Conservation (phyloP, 2,329 filamentous ascomycete species). For the Xylaria sp. region DNA sequence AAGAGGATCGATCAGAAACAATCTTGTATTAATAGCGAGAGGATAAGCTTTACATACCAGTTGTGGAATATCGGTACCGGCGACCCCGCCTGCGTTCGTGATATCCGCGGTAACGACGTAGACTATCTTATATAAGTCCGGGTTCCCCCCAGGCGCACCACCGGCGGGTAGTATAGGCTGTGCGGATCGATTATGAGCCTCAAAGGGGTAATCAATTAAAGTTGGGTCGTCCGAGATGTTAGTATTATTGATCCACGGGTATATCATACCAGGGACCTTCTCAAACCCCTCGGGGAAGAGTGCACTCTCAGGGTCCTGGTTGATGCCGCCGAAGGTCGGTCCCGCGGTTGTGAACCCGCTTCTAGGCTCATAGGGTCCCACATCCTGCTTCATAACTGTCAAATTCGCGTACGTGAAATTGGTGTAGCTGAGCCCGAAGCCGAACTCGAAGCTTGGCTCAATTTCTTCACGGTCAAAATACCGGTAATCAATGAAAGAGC, state of each 20-base stretch:
- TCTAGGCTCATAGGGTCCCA: conserved; percentile 65
- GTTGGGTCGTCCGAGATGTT: conserved; percentile 56
- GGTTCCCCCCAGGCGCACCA: conserved; percentile 72
- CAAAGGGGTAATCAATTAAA: conserved; percentile 66
- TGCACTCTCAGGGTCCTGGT: conserved; percentile 40
- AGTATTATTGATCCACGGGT: conserved; percentile 75
- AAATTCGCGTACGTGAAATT: conserved; percentile 79
- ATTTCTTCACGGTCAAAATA: conserved; percentile 74
- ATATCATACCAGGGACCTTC: conserved; percentile 68
- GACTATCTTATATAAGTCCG: conserved; percentile 73
- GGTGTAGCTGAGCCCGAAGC: conserved; percentile 84
- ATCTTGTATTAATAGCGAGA: background rate
- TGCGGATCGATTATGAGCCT: conserved; percentile 67
- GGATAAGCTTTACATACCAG: conserved; percentile 54
- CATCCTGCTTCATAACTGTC: conserved; percentile 59
- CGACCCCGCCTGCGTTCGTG: conserved; percentile 73
- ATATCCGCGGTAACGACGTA: conserved; percentile 74
- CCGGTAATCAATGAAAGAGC: conserved; percentile 83
- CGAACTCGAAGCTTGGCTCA: conserved; percentile 82
- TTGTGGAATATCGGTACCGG: conserved; percentile 78
- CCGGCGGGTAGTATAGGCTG: conserved; percentile 64
- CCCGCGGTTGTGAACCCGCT: conserved; percentile 70
- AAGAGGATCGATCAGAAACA: conserved; percentile 7
- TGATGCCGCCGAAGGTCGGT: conserved; percentile 69
- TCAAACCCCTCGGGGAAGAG: conserved; percentile 64